Percentiles rank a stretch among this genome's conserved stretches.
Conservation (phyloP, 2,329 filamentous ascomycete species). For the Phialocephala sp. region DNA sequence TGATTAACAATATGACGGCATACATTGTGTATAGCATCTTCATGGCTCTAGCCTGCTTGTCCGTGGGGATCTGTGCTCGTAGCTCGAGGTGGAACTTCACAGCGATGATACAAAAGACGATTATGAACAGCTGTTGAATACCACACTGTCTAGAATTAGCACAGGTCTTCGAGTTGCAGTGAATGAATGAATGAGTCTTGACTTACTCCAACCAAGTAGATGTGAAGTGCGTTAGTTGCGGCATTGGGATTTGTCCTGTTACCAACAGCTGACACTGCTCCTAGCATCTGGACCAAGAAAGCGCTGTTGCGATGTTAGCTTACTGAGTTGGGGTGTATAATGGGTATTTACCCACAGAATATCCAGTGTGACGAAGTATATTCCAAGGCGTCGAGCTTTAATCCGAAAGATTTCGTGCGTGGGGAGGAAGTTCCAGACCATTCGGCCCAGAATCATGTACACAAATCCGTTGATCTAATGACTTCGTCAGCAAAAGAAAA, state of each 20-base stretch:
- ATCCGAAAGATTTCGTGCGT: slow-evolving; percentile 31
- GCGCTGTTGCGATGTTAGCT: slow-evolving; percentile 29
- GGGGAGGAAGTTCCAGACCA: slow-evolving; percentile 37
- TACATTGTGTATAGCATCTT: slow-evolving; percentile 44
- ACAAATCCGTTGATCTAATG: slow-evolving; percentile 31
- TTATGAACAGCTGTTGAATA: slow-evolving; percentile 54
- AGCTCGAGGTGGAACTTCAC: slow-evolving; percentile 46
- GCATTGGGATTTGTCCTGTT: slow-evolving; percentile 36
- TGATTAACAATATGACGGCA: slow-evolving; percentile 46
- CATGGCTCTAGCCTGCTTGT: background rate
- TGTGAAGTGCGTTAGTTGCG: slow-evolving; percentile 9
- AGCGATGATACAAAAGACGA: slow-evolving; percentile 49
- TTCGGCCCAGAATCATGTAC: slow-evolving; percentile 39
- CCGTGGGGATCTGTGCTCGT: background rate
- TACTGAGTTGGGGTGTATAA: background rate
- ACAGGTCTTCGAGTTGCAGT: too few species aligned
- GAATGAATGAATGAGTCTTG: too few species aligned
- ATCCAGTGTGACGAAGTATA: slow-evolving; percentile 39
- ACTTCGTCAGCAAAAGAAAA: too few species aligned
- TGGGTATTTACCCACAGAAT: slow-evolving; percentile 31
- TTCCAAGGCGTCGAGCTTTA: slow-evolving; percentile 32
- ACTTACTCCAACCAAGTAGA: slow-evolving; percentile 12
- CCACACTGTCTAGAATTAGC: slow-evolving; percentile 55
- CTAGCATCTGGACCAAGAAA: slow-evolving; percentile 32
- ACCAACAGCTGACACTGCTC: slow-evolving; percentile 42